phyloP scores from a whole-genome alignment of 441 rosid species.

The Gossypium trilobum region DNA sequence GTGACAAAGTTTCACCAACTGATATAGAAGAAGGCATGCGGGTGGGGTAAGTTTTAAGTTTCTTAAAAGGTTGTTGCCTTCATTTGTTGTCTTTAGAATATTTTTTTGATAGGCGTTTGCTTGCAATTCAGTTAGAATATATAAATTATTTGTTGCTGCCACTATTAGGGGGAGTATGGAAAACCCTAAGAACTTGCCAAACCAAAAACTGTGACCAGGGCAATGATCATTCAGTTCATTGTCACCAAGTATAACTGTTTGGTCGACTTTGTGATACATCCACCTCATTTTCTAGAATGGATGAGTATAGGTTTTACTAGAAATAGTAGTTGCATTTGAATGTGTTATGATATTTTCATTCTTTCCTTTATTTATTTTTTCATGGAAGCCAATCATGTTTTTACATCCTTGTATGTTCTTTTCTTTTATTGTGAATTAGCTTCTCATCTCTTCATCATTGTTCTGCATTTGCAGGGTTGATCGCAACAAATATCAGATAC shows the following conservation, averaged over 20 bases:
- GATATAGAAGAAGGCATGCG: constrained; percentile 91
- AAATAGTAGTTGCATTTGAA: neutral
- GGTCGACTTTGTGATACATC: neutral
- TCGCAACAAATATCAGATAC: constrained; percentile 89
- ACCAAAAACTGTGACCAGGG: neutral
- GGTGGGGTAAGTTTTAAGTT: constrained; percentile 43
- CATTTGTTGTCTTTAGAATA: neutral
- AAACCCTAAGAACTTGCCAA: neutral
- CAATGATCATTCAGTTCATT: neutral
- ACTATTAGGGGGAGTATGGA: neutral
- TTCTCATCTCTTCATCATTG: neutral
- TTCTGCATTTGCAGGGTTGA: constrained; percentile 56
- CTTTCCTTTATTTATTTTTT: neutral
- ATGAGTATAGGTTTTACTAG: neutral
- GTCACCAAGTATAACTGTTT: neutral
- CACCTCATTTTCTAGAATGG: neutral
- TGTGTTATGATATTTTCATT: neutral
- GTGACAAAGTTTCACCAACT: constrained; percentile 94
- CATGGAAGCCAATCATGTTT: neutral
- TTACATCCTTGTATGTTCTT: neutral
- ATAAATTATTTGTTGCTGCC: neutral
- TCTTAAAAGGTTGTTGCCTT: neutral
- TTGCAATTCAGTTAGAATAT: neutral
- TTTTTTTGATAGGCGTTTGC: neutral
- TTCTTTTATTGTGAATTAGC: neutral